phyloP scores from a whole-genome alignment of 345 rosid genomes.

The Isatis tinctoria region DNA sequence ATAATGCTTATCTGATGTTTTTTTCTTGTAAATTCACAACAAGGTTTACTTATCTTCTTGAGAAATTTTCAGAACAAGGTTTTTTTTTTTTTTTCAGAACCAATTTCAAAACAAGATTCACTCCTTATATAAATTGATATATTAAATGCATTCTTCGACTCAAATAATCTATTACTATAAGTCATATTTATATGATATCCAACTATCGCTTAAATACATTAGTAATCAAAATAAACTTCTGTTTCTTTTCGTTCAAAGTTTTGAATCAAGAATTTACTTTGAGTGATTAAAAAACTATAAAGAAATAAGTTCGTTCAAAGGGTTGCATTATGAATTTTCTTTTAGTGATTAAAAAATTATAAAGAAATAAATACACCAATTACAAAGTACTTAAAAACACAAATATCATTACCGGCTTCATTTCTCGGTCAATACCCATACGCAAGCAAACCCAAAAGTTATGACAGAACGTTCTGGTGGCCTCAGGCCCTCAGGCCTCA shows the following conservation, averaged over 20 bases:
- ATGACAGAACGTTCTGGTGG: neutral
- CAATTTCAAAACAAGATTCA: too few relatives aligned
- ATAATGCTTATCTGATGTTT: slow-evolving; percentile 7
- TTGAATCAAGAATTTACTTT: neutral
- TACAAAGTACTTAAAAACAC: neutral
- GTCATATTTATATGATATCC: neutral
- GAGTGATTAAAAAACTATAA: neutral
- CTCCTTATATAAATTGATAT: neutral
- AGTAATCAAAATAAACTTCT: neutral
- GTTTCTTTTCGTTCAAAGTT: neutral
- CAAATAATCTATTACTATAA: neutral
- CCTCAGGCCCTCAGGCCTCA: neutral
- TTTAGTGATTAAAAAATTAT: neutral
- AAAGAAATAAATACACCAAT: neutral
- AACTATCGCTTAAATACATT: neutral
- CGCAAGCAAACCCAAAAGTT: slow-evolving; percentile 9
- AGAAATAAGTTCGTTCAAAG: neutral
- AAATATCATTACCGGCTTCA: neutral
- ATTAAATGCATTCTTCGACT: neutral
- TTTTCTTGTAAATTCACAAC: neutral
- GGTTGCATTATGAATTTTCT: neutral
- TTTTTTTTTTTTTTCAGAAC: neutral
- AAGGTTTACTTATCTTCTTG: neutral
- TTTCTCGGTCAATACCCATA: neutral
- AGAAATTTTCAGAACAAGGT: neutral